phyloP scores from a whole-genome alignment of 1,284 basidiomycete species.

The Naganishia cerealis region DNA sequence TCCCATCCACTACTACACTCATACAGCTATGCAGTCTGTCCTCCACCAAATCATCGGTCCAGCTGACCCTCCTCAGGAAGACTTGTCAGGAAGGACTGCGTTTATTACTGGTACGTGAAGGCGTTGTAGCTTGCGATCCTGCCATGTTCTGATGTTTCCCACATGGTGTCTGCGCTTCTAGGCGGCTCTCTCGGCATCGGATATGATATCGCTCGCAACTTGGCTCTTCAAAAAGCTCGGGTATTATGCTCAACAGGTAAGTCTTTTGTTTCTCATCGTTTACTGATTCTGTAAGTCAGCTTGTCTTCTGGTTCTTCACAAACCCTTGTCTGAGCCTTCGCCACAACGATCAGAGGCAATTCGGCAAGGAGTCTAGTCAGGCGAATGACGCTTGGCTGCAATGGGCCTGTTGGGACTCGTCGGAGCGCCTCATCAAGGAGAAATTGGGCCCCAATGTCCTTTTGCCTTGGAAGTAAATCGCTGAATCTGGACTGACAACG shows the following conservation, averaged over 20 bases:
- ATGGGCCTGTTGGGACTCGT: conserved; percentile 55
- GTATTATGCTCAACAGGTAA: conserved; percentile 51
- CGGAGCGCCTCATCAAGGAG: conserved; percentile 50
- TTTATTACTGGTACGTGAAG: conserved; percentile 36
- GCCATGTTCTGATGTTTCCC: neutral
- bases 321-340: neutral
- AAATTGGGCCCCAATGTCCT: conserved; percentile 51
- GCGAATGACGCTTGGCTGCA: conserved; percentile 50
- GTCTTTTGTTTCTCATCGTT: conserved; percentile 34
- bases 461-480: conserved; percentile 3
- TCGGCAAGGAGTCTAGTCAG: conserved; percentile 32
- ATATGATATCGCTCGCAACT: conserved; percentile 52
- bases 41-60: conserved; percentile 45
- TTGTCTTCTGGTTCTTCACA: neutral
- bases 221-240: conserved; percentile 52
- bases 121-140: neutral
- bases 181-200: conserved; percentile 56
- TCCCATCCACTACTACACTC: neutral
- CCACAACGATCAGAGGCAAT: neutral
- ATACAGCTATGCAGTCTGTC: conserved; percentile 41
- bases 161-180: neutral
- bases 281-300: conserved; percentile 46
- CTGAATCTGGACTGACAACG: too few relatives aligned
- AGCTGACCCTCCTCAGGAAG: conserved; percentile 40
- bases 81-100: conserved; percentile 42